Base-by-base conservation (phyloP, 768 basidiomycete species). In the Amanita pallidorosea region DNA sequence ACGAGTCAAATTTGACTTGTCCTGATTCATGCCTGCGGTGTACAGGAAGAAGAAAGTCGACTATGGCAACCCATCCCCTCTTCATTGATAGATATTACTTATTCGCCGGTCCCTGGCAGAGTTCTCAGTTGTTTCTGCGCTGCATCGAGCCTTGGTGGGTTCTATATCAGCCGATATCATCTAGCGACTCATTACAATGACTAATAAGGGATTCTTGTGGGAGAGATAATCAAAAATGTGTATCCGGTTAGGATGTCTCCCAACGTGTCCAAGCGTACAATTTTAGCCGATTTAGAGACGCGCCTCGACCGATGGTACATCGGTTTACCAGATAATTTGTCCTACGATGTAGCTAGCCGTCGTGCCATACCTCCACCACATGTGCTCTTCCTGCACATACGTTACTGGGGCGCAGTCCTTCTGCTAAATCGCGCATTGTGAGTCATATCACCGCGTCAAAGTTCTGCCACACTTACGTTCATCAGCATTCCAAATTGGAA, bases 391-490 rank as follows among this genome's bases (percentile, higher is more conserved):
- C 66, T 89, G 37, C 84, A 90, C 56, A 72, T 86, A 51, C 73
- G 85, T 55, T 89, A 90, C 61, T 86, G 85, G 79, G 79, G 77
- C 6, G 73, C 84, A 15, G 81, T 89, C 4, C 69, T 90, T 11
- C 67, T 90, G 34, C 70, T 89, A 35, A 77, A 89, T 63, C 75
- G 88, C 47, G 85, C 84, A 13, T 90, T 88, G 87, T 88, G 63
- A 73, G 87, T 74, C 22, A 13, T 15, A 38, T 45, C 25, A 23
- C 13, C 31, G 53, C 34, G 34, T 54, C 8, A 22, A 51, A 42
- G 13, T n/a, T 6, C 41, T 42, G 42, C 40, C 31, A 22, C 53
- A 12, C 47, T 60, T 17, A 59, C 31, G 54, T 47, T 53, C 54
- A 44, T 7, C 53, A 87, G 86, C 57, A 80, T 88, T 62, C 85